Base-by-base conservation (phyloP, 1,139 yeast genomes). In the Geotrichum restrictum region DNA sequence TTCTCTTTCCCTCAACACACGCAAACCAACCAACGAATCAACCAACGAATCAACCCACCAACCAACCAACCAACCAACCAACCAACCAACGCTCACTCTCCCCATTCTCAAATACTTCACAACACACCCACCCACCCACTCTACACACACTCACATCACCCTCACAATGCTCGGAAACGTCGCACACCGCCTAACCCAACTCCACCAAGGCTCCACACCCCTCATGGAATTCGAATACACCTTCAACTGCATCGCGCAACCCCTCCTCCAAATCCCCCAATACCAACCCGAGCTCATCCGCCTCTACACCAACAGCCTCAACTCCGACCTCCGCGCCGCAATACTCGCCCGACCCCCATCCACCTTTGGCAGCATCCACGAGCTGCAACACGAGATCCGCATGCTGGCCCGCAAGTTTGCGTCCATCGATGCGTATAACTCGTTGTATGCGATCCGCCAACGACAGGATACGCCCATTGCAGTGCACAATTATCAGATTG, bases 391-490 rank as follows among this genome's bases (percentile, higher is more conserved):
- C n/a, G 54, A 51, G 31, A 45, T 49, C 19, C 37, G 47, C 4
- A 21, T 29, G 11, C 51, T 51, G 14, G 47, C 37, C 31, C 46
- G 51, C 32, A 47, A 47, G 34, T 47, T 42, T 31, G 31, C 36
- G 14, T 47, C 51, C 16, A 47, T 51, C 24, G 54, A 51, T 29
- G 54, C 54, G n/a, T 51, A 47, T 27, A n/a, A 34, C 16, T 33
- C 42, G 14, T 43, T 51, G 21, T 51, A 51, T 34, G 11, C 43
- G 10, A 27, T 51, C 16, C 21, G 22, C 13, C 51, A 45, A 18
- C 8, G 7, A 8, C 18, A 19, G 7, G 10, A 40, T 29, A 11
- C 13, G 7, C 33, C 44, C 7, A 40, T 40, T 5, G 44, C 44
- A 13, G 18, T 21, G 10, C 51, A 51, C 31, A 41, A 42, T 38